Conservation (phyloP, 345 rosid genomes). For the Acer negundo region DNA sequence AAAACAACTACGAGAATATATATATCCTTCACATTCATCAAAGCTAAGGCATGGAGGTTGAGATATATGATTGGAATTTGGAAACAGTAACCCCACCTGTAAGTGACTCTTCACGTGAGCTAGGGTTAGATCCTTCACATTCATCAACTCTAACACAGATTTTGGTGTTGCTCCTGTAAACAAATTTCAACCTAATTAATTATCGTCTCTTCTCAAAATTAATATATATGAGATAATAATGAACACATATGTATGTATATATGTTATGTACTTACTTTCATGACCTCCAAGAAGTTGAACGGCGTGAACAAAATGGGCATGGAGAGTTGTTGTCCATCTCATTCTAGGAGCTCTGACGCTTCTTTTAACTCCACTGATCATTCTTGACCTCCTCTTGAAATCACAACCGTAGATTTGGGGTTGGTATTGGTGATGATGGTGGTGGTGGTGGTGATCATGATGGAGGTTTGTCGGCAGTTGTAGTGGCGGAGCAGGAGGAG, state of each 20-base stretch:
- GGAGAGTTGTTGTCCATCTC: constrained; percentile 98
- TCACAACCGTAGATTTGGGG: constrained; percentile 73
- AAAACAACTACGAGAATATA: constrained; percentile 23
- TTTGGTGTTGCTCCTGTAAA: constrained; percentile 92
- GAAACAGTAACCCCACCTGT: constrained; percentile 61
- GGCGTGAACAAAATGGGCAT: constrained; percentile 91
- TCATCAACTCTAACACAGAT: constrained; percentile 97
- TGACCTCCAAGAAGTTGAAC: constrained; percentile 99
- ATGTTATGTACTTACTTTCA: constrained; percentile 51
- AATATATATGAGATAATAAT: background rate
- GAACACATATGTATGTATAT: no score
- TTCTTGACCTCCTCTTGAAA: constrained; percentile 73
- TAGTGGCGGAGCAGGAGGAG: constrained; percentile 16
- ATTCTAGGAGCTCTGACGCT: constrained; percentile 91
- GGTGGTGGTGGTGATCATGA: constrained; percentile 21
- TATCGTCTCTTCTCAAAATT: background rate
- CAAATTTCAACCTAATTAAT: constrained; percentile 1
- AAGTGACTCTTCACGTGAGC: constrained; percentile 99
- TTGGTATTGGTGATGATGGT: constrained; percentile 46
- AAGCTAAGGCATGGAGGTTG: background rate
- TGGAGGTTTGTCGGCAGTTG: constrained; percentile 33
- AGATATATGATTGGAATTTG: constrained; percentile 13
- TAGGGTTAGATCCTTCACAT: constrained; percentile 98
- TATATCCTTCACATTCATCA: constrained; percentile 3
- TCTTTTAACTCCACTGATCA: constrained; percentile 52